These are phyloP conservation scores for Albifimbria verrucaria DNA, from an alignment of 2,329 filamentous ascomycete genomes.

Conservation along the genomic window DNA sequence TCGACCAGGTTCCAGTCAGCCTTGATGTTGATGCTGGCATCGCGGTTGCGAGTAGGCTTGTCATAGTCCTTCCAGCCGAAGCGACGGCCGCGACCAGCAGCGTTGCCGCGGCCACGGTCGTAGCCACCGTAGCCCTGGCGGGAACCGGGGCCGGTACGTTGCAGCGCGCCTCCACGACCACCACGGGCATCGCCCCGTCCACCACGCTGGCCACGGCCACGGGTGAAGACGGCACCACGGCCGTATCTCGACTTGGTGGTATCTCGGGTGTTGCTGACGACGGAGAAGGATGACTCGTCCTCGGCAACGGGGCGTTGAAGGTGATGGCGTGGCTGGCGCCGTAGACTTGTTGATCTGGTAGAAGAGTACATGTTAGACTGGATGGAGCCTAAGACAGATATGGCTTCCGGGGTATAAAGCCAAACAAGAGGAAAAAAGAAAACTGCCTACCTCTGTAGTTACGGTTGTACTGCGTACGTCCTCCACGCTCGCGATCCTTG, in stretches of 20 bases:
- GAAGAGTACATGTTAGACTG: neutral
- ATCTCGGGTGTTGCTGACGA: constrained; percentile 92
- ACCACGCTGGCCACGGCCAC: constrained; percentile 74
- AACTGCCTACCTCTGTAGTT: constrained; percentile 76
- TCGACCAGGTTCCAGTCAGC: constrained; percentile 93
- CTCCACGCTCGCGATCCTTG: constrained; percentile 77
- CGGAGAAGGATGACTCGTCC: constrained; percentile 96
- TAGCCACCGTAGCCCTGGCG: constrained; percentile 61
- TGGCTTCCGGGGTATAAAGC: neutral
- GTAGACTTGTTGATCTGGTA: constrained; percentile 89
- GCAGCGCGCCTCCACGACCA: constrained; percentile 58
- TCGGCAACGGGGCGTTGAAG: constrained; percentile 88
- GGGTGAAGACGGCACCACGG: constrained; percentile 85
- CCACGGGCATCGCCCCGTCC: constrained; percentile 63
- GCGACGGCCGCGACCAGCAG: constrained; percentile 70
- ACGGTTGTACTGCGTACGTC: constrained; percentile 84
- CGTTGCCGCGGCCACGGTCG: constrained; percentile 69
- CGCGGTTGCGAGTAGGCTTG: constrained; percentile 93
- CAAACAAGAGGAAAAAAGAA: neutral
- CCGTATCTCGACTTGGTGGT: constrained; percentile 83
- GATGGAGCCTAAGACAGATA: neutral
- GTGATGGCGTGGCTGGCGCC: constrained; percentile 81
- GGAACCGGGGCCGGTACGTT: constrained; percentile 68
- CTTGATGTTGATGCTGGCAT: constrained; percentile 94
- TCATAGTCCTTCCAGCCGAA: constrained; percentile 99